Percentiles rank a stretch among this genome's conserved stretches.
Conservation (phyloP, 495 filamentous ascomycete genomes). For the Pseudomonodictys pantanalensis region DNA sequence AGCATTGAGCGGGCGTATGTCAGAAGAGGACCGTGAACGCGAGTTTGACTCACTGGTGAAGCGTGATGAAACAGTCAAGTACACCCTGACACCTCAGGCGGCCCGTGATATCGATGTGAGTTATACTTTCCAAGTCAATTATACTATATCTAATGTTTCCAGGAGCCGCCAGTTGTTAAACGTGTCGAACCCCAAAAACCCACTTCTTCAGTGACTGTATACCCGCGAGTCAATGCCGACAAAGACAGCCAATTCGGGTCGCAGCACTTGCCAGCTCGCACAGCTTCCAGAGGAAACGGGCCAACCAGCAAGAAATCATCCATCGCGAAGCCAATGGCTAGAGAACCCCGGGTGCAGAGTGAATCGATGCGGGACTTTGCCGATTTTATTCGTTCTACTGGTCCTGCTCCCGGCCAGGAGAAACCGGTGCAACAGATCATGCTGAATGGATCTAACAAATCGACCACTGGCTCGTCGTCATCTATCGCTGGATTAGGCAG, state of each 20-base stretch:
- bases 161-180: constrained; percentile 16
- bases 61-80: constrained; percentile 88
- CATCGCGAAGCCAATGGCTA: constrained; percentile 41
- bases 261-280: constrained; percentile 11
- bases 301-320: constrained; percentile 1
- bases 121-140: constrained; percentile 2
- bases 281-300: constrained; percentile 3
- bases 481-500: constrained; percentile 25
- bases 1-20: constrained; percentile 31
- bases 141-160: background rate
- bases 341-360: constrained; percentile 63
- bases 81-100: constrained; percentile 83
- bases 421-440: constrained; percentile 33
- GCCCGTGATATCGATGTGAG: constrained; percentile 84
- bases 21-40: constrained; percentile 51
- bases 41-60: constrained; percentile 84
- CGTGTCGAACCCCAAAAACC: constrained; percentile 16
- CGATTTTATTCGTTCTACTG: constrained; percentile 80
- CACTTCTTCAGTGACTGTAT: constrained; percentile 22
- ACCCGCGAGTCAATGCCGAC: constrained; percentile 28
- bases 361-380: constrained; percentile 75
- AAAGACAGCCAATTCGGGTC: constrained; percentile 21
- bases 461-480: background rate
- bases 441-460: constrained; percentile 9
- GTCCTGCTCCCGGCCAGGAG: constrained; percentile 51